Evolutionary conservation across 2,329 filamentous ascomycete species (phyloP).

Genomic region (Ophiostoma triangulosporum): DNA sequence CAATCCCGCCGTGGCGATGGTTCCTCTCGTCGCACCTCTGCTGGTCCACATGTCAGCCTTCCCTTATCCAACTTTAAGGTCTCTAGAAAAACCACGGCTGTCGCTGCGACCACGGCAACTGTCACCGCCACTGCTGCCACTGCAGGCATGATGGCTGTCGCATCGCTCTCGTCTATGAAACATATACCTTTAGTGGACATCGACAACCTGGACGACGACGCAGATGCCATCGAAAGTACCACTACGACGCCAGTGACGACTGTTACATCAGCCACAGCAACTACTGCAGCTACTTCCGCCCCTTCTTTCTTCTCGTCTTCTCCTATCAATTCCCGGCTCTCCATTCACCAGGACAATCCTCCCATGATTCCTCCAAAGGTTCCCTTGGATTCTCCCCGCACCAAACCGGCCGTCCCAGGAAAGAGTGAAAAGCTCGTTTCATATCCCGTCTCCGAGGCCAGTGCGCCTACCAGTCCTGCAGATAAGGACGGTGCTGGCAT

Average conservation of each 20-base stretch:
- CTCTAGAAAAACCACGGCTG: constrained; percentile 8
- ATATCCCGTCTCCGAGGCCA: neutral
- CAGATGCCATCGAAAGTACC: neutral
- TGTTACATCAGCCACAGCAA: neutral
- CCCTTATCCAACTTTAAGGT: constrained; percentile 9
- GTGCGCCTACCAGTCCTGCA: neutral
- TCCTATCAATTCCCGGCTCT: neutral
- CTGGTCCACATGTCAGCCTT: constrained; percentile 21
- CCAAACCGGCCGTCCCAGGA: constrained; percentile 14
- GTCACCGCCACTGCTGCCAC: constrained; percentile 17
- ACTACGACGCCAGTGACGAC: neutral
- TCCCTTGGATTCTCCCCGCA: neutral
- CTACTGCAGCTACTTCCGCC: neutral
- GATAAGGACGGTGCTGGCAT: neutral
- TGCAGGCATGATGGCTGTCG: constrained; percentile 9
- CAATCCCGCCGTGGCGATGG: constrained; percentile 32
- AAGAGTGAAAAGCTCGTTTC: neutral
- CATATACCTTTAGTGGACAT: neutral
- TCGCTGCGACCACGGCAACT: constrained; percentile 8
- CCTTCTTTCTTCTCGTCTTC: neutral
- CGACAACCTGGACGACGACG: neutral
- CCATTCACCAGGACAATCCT: neutral
- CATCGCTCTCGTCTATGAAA: neutral
- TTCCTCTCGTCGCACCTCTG: constrained; percentile 26
- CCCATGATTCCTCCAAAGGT: neutral